These are phyloP conservation scores for Mrakia frigida DNA, from an alignment of 768 basidiomycete species.

Conservation along the genomic window DNA sequence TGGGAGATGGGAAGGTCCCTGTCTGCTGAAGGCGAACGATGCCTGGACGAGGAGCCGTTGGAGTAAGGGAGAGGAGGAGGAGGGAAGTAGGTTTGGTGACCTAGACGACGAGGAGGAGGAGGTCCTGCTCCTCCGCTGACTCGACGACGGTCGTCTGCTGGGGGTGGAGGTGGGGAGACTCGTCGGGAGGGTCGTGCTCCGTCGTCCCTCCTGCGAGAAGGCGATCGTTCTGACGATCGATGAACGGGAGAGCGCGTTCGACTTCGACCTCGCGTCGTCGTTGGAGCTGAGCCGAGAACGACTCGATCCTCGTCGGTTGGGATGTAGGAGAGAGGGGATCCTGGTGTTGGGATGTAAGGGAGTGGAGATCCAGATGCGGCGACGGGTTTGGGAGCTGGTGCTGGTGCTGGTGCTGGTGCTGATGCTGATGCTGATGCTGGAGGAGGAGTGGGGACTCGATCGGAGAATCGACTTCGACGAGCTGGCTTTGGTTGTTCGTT, in stretches of 20 bases:
- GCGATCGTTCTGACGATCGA: neutral
- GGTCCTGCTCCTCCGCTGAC: neutral
- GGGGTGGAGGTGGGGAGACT: neutral
- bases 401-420: no score
- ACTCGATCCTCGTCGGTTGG: neutral
- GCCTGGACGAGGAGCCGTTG: neutral
- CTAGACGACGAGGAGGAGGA: neutral
- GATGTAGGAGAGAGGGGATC: neutral
- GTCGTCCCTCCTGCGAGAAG: neutral
- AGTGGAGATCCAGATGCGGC: neutral
- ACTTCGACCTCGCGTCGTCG: conserved; percentile 8
- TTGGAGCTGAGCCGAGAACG: neutral
- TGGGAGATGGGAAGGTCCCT: neutral
- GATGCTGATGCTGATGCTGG: neutral
- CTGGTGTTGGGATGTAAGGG: neutral
- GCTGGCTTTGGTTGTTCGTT: neutral
- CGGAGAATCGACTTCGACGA: conserved; percentile 11
- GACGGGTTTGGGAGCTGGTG: no score
- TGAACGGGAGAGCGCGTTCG: neutral
- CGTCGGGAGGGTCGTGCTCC: neutral
- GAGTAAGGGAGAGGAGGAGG: neutral
- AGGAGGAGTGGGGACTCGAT: neutral
- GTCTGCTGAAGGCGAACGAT: neutral
- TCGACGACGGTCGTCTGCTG: no score
- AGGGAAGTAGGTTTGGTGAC: neutral